Evolutionary conservation across 139 green algal genomes (phyloP), one percentile per base, ranked within the genome.

Genomic region (Nannochloris sp.): DNA sequence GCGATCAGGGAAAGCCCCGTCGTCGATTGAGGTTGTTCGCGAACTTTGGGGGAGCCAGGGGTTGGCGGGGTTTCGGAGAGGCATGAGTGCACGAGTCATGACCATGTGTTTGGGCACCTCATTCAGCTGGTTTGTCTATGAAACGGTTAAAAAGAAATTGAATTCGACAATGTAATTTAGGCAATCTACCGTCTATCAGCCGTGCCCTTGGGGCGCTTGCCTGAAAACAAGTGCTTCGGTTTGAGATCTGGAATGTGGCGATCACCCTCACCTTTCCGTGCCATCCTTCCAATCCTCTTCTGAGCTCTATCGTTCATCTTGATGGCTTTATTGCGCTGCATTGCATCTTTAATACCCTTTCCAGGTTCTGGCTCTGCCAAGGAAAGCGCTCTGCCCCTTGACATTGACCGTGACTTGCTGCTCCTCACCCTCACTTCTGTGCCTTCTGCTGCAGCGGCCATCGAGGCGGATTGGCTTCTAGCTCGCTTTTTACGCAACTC

Each of bases 221-320:
- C 93, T 23, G 68, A 83, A 72, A 97, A 91, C 46, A 99, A 74
- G 64, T 98, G 93, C 88, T 99, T 99, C 46, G 94, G 94, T 79
- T 89, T 95, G 70, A 90, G 59, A 84, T 94, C 55, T 53, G 80
- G 69, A 25, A 82, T 76, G 56, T 84, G 79, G 2, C 85, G 59
- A 67, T 95, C 85, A 1, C 63, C 74, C 73, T 94, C 87, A 14
- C 85, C 85, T 33, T 76, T 71, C 30, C 70, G 63, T 4, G 63
- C 75, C 31, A 80, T 85, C 58, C 76, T 67, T 72, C 91, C 90
- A 44, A 69, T 71, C 31, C 55, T 73, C 36, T 71, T 64, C 75
- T 95, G 85, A 50, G 79, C 78, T 69, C 84, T 86, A 79, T 96
- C 88, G 14, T 67, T 71, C 76, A 97, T 81, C 81, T 95, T 95